Percentiles rank a stretch among this genome's conserved stretches.
These are phyloP conservation scores for Hypoxylon trugodes DNA, from an alignment of 495 filamentous ascomycete genomes.

Conservation along the genomic window DNA sequence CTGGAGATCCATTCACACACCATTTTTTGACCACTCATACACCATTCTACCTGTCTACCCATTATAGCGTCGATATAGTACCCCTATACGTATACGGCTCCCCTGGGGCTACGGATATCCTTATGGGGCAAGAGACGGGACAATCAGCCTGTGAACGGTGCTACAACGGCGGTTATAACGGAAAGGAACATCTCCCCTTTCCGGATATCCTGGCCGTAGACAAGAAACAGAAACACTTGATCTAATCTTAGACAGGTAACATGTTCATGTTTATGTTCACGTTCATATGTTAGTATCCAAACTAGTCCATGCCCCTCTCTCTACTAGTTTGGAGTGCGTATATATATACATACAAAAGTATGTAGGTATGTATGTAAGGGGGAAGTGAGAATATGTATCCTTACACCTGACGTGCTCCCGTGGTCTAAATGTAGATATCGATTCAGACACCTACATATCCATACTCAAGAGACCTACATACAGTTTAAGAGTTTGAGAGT, in stretches of 20 bases:
- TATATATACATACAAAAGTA: neutral
- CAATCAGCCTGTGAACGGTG: conserved; percentile 38
- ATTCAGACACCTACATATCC: neutral
- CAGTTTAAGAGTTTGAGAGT: too few species aligned
- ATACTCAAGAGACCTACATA: too few species aligned
- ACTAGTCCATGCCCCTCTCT: neutral
- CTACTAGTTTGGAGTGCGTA: neutral
- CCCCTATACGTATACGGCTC: conserved; percentile 15
- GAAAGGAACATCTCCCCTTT: conserved; percentile 36
- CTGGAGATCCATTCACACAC: conserved; percentile 34
- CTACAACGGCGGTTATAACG: conserved; percentile 38
- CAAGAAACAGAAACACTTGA: conserved; percentile 1
- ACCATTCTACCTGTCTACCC: too few species aligned
- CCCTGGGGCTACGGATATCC: conserved; percentile 21
- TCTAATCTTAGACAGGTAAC: conserved; percentile 11
- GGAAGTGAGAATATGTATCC: neutral
- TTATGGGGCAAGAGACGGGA: conserved; percentile 28
- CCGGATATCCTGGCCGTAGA: conserved; percentile 12
- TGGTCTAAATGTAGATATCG: neutral
- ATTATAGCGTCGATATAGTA: conserved; percentile 14
- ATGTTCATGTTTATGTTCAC: neutral
- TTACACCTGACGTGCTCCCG: conserved; percentile 6
- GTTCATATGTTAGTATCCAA: neutral
- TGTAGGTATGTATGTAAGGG: conserved; percentile 1
- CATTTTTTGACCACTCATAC: too few species aligned